Conservation (phyloP, 352 stramenopile species). For the Pythium dissotocum region DNA sequence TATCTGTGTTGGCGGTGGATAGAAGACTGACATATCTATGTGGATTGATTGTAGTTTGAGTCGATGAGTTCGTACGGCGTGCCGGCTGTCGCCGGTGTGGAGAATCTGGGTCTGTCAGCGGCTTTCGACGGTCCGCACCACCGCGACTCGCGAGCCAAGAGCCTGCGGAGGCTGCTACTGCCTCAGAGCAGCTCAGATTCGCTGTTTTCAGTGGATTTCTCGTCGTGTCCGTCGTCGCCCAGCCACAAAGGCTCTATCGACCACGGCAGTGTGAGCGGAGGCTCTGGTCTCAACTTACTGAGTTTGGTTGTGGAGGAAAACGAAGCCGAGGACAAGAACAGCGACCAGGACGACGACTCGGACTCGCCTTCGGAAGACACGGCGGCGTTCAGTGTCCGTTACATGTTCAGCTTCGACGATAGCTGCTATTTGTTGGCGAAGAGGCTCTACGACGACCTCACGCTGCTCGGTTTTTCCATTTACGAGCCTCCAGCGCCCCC, state of each 20-base stretch:
- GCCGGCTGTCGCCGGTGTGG: conserved; percentile 52
- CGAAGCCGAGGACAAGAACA: conserved; percentile 2
- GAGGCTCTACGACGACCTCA: conserved; percentile 57
- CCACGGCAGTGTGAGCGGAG: conserved; percentile 5
- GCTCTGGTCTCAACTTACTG: conserved; percentile 17
- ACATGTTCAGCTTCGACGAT: conserved; percentile 71
- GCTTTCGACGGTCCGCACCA: conserved; percentile 36
- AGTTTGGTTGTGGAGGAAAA: conserved; percentile 15
- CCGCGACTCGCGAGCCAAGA: conserved; percentile 37
- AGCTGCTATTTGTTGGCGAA: conserved; percentile 55
- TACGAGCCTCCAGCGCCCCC: conserved; percentile 34
- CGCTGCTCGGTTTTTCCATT: conserved; percentile 42
- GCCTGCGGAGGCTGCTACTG: conserved; percentile 40
- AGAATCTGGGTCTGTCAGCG: conserved; percentile 57
- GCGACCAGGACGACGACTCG: conserved; percentile 16
- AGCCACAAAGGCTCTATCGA: conserved; percentile 20
- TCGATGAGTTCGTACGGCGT: conserved; percentile 65
- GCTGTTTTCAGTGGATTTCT: conserved; percentile 15
- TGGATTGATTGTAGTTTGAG: conserved; percentile 45
- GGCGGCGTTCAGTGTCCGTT: conserved; percentile 33
- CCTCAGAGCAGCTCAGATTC: conserved; percentile 26
- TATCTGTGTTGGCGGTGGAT: conserved; percentile 5
- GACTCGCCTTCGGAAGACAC: neutral
- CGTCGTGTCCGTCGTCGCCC: conserved; percentile 16
- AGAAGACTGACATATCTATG: conserved; percentile 3